Evolutionary conservation across 1,284 basidiomycete species (phyloP), one percentile per base, ranked within the genome.

Genomic region (Wallemia hederae): DNA sequence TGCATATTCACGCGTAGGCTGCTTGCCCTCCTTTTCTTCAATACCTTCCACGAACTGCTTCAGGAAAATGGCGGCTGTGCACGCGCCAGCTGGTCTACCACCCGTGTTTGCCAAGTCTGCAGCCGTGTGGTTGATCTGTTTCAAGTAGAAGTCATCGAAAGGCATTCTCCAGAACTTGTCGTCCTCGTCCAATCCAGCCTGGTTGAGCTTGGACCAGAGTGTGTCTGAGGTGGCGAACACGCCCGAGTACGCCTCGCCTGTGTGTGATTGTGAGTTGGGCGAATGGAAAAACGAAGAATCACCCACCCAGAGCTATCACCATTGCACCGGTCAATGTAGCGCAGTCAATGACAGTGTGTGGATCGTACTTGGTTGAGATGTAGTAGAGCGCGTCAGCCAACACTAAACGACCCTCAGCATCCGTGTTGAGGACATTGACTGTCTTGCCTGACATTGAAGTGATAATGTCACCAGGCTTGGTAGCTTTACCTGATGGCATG

Each of bases 91-190:
- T n/a, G 78, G 74, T 55, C 73, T 74, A 24, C 85, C 86, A 59
- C 86, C 85, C 17, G 74, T 78, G 64, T 89, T 90, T 69, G 82
- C 81, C 22, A 89, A 73, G 69, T 90, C 87, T 9, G 85, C 83
- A 67, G 87, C 87, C 29, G 79, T 82, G 2, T 75, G 74, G 66
- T 79, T 72, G 66, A 91, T 90, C 69, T 85, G 84, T 22, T 79
- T 76, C 1, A 78, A 78, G 66, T 77, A 91, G 61, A 81, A 81
- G 61, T 88, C 84, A 65, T 82, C 80, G 62, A 91, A 75, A 34
- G 80, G 86, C 81, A 87, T 81, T 59, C 83, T 77, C 84, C 84
- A 86, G 74, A 88, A 80, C 59, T 81, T 78, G 70, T 88, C 85
- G 66, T 81, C 77, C 66, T 87, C 85, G 11, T 73, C 71, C 69